These are phyloP conservation scores for Adenanthera pavonina DNA, from an alignment of 306 rosid species.

Conservation along the genomic window DNA sequence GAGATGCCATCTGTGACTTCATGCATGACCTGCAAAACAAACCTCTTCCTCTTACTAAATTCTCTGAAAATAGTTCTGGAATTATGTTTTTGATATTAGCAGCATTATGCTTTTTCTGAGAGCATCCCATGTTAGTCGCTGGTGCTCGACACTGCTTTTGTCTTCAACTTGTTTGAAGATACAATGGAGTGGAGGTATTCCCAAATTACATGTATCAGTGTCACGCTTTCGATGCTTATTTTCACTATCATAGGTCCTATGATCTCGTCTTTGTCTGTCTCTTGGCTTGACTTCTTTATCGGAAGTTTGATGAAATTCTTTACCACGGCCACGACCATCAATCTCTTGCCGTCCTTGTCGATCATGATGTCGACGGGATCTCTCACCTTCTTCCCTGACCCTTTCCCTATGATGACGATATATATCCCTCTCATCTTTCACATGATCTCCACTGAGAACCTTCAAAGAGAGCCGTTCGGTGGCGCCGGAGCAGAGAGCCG, in stretches of 20 bases:
- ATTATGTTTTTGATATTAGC: constrained; percentile 85
- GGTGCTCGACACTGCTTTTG: constrained; percentile 84
- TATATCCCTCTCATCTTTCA: constrained; percentile 40
- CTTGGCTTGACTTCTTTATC: constrained; percentile 44
- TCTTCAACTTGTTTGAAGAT: constrained; percentile 93
- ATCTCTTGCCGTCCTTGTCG: constrained; percentile 32
- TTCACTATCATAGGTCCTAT: constrained; percentile 17
- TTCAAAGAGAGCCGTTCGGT: no score
- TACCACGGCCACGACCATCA: constrained; percentile 27
- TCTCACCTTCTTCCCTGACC: constrained; percentile 36
- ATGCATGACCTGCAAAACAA: constrained; percentile 91
- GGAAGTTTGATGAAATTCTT: constrained; percentile 37
- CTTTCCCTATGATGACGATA: constrained; percentile 31
- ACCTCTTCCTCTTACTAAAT: constrained; percentile 90
- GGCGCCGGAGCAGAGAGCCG: no score
- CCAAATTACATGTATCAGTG: constrained; percentile 51
- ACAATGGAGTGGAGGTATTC: constrained; percentile 89
- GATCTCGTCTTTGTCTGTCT: constrained; percentile 37
- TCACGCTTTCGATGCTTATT: constrained; percentile 38
- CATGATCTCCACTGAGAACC: constrained; percentile 40
- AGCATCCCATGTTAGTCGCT: constrained; percentile 95
- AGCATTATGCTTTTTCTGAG: constrained; percentile 95
- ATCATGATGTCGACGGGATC: constrained; percentile 25
- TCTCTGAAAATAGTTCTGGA: constrained; percentile 81
- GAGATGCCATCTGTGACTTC: constrained; percentile 98